These are phyloP conservation scores for Acephala macrosclerotiorum DNA, from an alignment of 2,329 filamentous ascomycete species.

Conservation along the genomic window DNA sequence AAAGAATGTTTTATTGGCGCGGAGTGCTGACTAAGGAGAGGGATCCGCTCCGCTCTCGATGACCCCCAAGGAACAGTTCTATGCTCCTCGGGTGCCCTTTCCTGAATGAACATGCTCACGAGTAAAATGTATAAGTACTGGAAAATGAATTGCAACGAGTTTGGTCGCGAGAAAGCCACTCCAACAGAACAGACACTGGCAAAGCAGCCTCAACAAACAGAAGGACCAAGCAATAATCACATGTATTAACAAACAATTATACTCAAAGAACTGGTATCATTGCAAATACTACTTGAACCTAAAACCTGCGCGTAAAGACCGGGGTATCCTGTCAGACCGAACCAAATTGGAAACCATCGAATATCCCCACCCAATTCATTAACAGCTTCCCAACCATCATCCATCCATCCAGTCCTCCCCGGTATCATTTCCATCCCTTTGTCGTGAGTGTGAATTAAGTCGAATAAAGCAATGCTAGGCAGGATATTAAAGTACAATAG, in stretches of 20 bases:
- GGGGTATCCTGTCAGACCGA: conserved; percentile 24
- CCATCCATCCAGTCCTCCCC: background rate
- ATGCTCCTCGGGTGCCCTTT: too few relatives aligned
- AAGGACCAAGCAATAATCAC: background rate
- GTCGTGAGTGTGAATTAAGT: conserved; percentile 12
- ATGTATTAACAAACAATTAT: background rate
- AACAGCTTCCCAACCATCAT: background rate
- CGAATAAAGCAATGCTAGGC: conserved; percentile 13
- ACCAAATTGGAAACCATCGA: conserved; percentile 2
- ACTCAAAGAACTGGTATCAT: conserved; percentile 22
- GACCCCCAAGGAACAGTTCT: too few relatives aligned
- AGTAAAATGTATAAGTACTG: too few relatives aligned
- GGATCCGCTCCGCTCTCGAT: too few relatives aligned
- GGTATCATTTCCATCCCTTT: background rate
- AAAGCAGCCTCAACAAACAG: background rate
- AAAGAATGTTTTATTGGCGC: background rate
- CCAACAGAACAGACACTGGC: too few relatives aligned
- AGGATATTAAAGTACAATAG: conserved; percentile 31
- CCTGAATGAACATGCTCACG: too few relatives aligned
- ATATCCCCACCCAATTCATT: conserved; percentile 6
- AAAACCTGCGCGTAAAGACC: conserved; percentile 18
- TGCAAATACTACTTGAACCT: conserved; percentile 1
- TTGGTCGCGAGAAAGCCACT: background rate
- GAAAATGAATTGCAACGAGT: too few relatives aligned
- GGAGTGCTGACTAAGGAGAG: background rate